phyloP scores from a whole-genome alignment of 2,329 filamentous ascomycete species.

The Sporothrix inflata region DNA sequence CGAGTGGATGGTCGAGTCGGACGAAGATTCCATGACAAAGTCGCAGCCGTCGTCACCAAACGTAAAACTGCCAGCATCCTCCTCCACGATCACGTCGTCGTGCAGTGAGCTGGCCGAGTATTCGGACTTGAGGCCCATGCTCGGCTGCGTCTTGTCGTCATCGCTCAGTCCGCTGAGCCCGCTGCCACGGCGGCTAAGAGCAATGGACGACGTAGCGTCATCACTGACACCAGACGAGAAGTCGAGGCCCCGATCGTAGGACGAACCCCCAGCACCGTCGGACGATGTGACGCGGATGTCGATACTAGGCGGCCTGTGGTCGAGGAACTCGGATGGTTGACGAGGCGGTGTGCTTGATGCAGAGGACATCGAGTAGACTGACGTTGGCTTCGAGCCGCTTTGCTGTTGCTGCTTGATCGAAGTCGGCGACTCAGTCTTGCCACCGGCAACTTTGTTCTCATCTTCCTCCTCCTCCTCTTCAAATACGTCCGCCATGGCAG shows the following conservation, averaged over 20 bases:
- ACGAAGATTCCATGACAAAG: constrained; percentile 40
- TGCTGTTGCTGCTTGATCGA: neutral
- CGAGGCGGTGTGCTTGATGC: constrained; percentile 22
- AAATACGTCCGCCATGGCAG: constrained; percentile 83
- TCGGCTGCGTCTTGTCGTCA: constrained; percentile 43
- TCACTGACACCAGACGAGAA: constrained; percentile 27
- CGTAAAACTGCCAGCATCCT: constrained; percentile 45
- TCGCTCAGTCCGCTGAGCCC: constrained; percentile 53
- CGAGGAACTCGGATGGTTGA: neutral
- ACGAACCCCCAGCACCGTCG: constrained; percentile 22
- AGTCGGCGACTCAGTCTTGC: neutral
- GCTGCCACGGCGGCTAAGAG: constrained; percentile 51
- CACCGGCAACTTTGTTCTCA: constrained; percentile 2
- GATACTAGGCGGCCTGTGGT: constrained; percentile 31
- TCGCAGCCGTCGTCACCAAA: constrained; percentile 34
- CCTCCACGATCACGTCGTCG: constrained; percentile 56
- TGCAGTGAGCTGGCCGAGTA: constrained; percentile 55
- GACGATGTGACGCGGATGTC: constrained; percentile 34
- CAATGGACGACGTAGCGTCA: constrained; percentile 34
- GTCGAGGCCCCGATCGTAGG: constrained; percentile 20
- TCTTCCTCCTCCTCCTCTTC: constrained; percentile 77
- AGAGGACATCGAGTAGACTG: constrained; percentile 20
- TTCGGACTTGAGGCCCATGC: constrained; percentile 51
- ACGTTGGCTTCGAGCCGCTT: constrained; percentile 16
- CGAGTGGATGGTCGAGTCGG: constrained; percentile 51